Percentiles rank a stretch among this genome's conserved stretches.
phyloP scores from a whole-genome alignment of 192 early-diverging fungal species.

The Rhizoclosmatium globosum region DNA sequence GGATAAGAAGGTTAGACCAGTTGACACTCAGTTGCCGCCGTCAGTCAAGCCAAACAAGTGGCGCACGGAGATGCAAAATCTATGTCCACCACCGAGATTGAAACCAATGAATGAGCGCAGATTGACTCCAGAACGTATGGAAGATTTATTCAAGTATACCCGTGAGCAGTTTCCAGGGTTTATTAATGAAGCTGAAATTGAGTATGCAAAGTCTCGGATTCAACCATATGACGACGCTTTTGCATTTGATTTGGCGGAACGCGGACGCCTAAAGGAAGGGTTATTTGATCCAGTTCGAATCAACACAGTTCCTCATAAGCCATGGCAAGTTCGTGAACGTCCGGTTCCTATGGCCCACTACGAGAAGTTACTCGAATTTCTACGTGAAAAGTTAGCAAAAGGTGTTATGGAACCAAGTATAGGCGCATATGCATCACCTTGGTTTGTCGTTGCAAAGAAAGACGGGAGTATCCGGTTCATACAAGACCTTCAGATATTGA shows the following conservation, averaged over 20 bases:
- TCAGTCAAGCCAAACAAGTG: background rate
- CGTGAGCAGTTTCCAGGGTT: background rate
- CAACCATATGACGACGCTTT: background rate
- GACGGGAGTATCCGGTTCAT: conserved; percentile 1
- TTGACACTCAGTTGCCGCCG: background rate
- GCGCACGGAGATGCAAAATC: background rate
- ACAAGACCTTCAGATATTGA: background rate
- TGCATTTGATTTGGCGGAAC: background rate
- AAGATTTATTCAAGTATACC: background rate
- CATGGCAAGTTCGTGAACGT: background rate
- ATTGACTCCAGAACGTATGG: background rate
- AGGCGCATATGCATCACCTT: background rate
- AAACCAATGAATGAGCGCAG: background rate
- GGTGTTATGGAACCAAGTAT: background rate
- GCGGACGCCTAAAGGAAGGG: background rate
- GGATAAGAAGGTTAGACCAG: background rate
- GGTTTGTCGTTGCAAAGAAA: conserved; percentile 1
- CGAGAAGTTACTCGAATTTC: background rate
- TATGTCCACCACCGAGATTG: background rate
- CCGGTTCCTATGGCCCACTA: background rate
- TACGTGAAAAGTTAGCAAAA: background rate
- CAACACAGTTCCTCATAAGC: background rate
- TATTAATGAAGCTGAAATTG: background rate
- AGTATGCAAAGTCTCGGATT: background rate
- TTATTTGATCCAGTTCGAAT: background rate